A percentile compares a stretch with the other conserved stretches of the same genome.
These are phyloP conservation scores for Casuarina equisetifolia DNA, from an alignment of 306 rosid species.

Conservation along the genomic window DNA sequence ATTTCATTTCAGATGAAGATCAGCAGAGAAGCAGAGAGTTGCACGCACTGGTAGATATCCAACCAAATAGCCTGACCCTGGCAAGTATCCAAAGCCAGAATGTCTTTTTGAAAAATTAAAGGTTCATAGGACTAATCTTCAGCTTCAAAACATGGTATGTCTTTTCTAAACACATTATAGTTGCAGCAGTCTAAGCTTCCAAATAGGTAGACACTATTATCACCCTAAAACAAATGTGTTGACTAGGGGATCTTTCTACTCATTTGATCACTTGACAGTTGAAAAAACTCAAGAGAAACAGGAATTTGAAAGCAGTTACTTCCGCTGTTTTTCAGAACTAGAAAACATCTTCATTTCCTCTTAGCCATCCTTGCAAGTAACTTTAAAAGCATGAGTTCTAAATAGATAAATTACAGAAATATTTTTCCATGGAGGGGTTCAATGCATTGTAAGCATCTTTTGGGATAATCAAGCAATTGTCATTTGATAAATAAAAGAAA, in stretches of 20 bases:
- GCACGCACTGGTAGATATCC: neutral
- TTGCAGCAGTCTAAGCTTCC: neutral
- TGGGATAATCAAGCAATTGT: neutral
- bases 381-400: neutral
- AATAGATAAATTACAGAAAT: too few relatives aligned
- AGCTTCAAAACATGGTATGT: neutral
- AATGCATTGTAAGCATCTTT: neutral
- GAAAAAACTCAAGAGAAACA: neutral
- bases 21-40: neutral
- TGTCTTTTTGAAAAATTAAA: neutral
- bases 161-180: neutral
- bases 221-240: neutral
- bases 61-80: neutral
- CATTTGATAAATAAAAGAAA: neutral
- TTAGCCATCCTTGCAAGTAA: neutral
- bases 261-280: neutral
- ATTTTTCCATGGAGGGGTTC: neutral
- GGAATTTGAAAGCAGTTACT: neutral
- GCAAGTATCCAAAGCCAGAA: neutral
- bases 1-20: constrained; percentile 2
- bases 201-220: neutral
- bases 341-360: neutral
- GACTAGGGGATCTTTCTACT: too few relatives aligned
- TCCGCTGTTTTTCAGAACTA: neutral
- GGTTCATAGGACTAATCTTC: neutral